phyloP scores from a whole-genome alignment of 768 basidiomycete species.

The Pilatotrama ljubarskyi region DNA sequence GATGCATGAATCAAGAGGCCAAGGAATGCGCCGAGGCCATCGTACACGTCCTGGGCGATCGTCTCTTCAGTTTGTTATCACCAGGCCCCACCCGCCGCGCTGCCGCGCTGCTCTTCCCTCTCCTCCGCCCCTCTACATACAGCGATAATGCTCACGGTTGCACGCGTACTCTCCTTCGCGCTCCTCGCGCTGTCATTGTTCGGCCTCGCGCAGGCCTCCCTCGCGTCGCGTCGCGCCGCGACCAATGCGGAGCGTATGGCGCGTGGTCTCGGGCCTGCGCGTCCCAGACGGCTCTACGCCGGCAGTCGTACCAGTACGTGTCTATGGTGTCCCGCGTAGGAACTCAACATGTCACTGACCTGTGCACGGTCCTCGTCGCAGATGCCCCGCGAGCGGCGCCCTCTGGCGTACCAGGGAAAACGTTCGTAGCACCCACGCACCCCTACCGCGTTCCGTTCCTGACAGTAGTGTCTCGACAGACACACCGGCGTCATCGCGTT shows the following conservation, averaged over 20 bases:
- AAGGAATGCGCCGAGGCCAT: too few species aligned
- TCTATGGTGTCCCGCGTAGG: neutral
- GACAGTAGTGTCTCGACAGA: too few species aligned
- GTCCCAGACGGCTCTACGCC: neutral
- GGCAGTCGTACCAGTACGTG: neutral
- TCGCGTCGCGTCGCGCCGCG: neutral
- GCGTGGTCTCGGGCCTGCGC: neutral
- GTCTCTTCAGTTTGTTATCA: neutral
- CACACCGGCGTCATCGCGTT: neutral
- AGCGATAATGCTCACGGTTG: neutral
- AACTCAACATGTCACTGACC: too few species aligned
- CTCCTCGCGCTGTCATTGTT: constrained; percentile 5
- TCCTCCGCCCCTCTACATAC: neutral
- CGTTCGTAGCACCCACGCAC: neutral
- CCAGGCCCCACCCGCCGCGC: neutral
- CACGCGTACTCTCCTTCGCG: constrained; percentile 1
- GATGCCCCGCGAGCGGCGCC: neutral
- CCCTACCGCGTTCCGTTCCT: neutral
- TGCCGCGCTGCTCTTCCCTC: neutral
- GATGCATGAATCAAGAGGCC: too few species aligned
- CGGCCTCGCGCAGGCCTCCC: neutral
- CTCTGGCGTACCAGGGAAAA: neutral
- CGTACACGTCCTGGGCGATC: too few species aligned
- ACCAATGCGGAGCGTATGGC: constrained; percentile 4
- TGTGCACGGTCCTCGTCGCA: too few species aligned